Conservation (phyloP, 441 rosid genomes). For the Mallotus repandus region DNA sequence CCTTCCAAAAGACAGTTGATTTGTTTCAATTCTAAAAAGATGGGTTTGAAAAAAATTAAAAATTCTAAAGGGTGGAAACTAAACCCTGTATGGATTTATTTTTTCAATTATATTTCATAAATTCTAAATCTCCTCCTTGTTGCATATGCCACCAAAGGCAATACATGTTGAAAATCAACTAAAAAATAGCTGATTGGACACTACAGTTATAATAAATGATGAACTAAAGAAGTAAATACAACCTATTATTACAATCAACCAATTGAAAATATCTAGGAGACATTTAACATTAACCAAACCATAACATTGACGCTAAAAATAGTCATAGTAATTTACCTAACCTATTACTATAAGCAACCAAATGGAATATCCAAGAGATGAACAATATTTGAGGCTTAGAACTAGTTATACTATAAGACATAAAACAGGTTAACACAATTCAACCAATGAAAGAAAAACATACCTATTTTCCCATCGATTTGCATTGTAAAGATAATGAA, state of each 20-base stretch:
- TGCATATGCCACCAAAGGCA: too few species aligned
- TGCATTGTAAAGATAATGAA: constrained; percentile 91
- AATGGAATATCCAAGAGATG: not conserved
- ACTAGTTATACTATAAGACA: not conserved
- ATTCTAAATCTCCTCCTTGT: not conserved
- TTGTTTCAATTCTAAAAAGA: not conserved
- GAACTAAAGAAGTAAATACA: not conserved
- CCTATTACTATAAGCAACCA: too few species aligned
- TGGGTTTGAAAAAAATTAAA: not conserved
- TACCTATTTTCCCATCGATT: constrained; percentile 97
- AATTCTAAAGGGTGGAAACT: not conserved
- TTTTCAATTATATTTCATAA: not conserved
- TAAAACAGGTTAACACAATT: too few species aligned
- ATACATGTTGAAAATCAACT: not conserved
- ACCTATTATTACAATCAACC: too few species aligned
- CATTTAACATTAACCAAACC: too few species aligned
- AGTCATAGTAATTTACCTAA: too few species aligned
- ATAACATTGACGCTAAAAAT: too few species aligned
- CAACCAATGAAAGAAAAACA: not conserved
- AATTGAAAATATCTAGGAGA: too few species aligned
- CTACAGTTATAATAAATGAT: not conserved
- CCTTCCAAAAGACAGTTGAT: not conserved
- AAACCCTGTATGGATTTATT: not conserved
- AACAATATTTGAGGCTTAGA: not conserved
- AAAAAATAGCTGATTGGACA: too few species aligned